Evolutionary conservation across 2,329 filamentous ascomycete genomes (phyloP).

Genomic region (Ophiostoma tasmaniense): DNA sequence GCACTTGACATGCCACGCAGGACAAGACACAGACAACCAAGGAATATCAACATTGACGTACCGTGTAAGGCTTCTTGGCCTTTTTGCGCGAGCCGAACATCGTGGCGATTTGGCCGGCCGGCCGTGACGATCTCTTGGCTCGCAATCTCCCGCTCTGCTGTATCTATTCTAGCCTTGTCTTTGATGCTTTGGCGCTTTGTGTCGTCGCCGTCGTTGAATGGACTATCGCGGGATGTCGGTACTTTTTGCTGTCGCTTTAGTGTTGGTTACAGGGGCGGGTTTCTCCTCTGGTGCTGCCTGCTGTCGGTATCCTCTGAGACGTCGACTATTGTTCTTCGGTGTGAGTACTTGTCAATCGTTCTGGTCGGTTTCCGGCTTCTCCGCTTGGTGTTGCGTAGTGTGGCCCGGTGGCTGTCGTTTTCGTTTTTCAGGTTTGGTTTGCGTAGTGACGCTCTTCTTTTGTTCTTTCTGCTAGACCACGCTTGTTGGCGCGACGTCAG

Average conservation of each 20-base stretch:
- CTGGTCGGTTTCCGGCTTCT: conserved; percentile 11
- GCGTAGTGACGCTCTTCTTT: background rate
- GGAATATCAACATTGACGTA: conserved; percentile 30
- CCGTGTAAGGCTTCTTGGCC: conserved; percentile 37
- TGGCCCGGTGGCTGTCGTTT: background rate
- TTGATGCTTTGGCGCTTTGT: background rate
- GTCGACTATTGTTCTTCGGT: background rate
- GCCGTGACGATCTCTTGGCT: background rate
- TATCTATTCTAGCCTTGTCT: background rate
- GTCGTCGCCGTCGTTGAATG: background rate
- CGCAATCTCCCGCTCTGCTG: background rate
- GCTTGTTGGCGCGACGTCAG: conserved; percentile 10
- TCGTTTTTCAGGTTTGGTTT: background rate
- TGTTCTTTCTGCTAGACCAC: conserved; percentile 3
- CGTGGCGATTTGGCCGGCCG: conserved; percentile 3
- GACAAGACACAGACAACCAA: background rate
- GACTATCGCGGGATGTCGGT: background rate
- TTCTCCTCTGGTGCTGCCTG: background rate
- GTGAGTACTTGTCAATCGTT: background rate
- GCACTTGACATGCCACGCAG: background rate
- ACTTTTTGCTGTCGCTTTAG: background rate
- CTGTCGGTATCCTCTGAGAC: background rate
- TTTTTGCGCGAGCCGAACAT: conserved; percentile 45
- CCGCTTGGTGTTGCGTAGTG: conserved; percentile 4
- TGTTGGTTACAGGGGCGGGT: background rate